phyloP scores from a whole-genome alignment of 2,329 filamentous ascomycete species.

The Pseudonectria buxi region DNA sequence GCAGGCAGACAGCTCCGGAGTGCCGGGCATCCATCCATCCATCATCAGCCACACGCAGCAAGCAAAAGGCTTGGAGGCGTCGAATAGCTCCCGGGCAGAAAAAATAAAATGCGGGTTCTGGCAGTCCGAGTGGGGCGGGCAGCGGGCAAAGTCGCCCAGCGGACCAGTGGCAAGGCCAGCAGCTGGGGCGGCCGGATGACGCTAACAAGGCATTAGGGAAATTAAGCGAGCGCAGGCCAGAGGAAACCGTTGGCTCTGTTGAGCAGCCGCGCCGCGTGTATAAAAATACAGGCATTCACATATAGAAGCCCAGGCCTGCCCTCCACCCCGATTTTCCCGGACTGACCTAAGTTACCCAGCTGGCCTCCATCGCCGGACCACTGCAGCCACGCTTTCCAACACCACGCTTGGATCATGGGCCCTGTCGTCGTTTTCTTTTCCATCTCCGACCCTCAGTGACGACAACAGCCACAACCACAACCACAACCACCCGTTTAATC shows the following conservation, averaged over 20 bases:
- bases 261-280: conserved; percentile 30
- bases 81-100: too few relatives aligned
- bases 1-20: too few relatives aligned
- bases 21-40: too few relatives aligned
- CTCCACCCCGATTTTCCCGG: conserved; percentile 35
- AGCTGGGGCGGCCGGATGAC: conserved; percentile 12
- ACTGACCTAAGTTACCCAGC: conserved; percentile 13
- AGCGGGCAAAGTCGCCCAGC: too few relatives aligned
- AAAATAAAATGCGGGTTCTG: too few relatives aligned
- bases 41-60: too few relatives aligned
- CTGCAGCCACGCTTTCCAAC: conserved; percentile 9
- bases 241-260: conserved; percentile 29
- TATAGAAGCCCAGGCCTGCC: conserved; percentile 39
- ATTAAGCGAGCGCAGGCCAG: conserved; percentile 30
- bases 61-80: too few relatives aligned
- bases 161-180: conserved; percentile 1
- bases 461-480: conserved; percentile 12
- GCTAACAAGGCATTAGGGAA: conserved; percentile 29
- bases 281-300: conserved; percentile 40
- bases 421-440: too few relatives aligned
- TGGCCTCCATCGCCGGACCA: conserved; percentile 13
- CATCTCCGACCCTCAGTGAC: too few relatives aligned
- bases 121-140: background rate
- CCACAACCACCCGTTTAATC: background rate
- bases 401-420: too few relatives aligned